These are phyloP conservation scores for Xylariaceae sp. DNA, from an alignment of 2,329 filamentous ascomycete genomes.

Conservation along the genomic window DNA sequence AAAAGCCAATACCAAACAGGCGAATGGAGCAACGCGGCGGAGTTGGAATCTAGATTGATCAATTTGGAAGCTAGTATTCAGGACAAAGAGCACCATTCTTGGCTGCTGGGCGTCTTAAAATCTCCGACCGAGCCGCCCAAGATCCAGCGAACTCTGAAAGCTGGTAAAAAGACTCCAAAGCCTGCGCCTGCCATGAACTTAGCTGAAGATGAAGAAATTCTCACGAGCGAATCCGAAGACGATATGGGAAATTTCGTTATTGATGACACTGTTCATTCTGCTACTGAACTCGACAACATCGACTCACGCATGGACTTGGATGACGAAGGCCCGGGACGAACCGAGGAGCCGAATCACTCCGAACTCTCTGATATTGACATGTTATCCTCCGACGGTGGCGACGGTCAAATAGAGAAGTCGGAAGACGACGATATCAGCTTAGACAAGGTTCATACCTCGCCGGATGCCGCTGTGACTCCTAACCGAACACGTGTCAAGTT, in stretches of 20 bases:
- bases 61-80: constrained; percentile 64
- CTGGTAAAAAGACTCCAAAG: constrained; percentile 16
- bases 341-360: neutral
- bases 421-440: neutral
- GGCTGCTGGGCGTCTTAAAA: constrained; percentile 48
- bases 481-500: neutral
- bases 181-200: constrained; percentile 7
- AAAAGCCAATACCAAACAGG: constrained; percentile 50
- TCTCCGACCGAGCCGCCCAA: constrained; percentile 41
- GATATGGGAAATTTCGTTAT: constrained; percentile 51
- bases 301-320: constrained; percentile 2
- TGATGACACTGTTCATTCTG: constrained; percentile 26
- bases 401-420: neutral
- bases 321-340: constrained; percentile 3
- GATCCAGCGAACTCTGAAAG: constrained; percentile 25
- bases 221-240: constrained; percentile 52
- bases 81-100: constrained; percentile 53
- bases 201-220: constrained; percentile 46
- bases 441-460: neutral
- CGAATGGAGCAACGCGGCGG: constrained; percentile 50
- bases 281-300: neutral
- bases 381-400: neutral
- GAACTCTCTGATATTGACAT: neutral
- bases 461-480: neutral
- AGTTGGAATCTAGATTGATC: constrained; percentile 55